phyloP scores from a whole-genome alignment of 1,284 basidiomycete species.

The Cryptococcus amylolentus region DNA sequence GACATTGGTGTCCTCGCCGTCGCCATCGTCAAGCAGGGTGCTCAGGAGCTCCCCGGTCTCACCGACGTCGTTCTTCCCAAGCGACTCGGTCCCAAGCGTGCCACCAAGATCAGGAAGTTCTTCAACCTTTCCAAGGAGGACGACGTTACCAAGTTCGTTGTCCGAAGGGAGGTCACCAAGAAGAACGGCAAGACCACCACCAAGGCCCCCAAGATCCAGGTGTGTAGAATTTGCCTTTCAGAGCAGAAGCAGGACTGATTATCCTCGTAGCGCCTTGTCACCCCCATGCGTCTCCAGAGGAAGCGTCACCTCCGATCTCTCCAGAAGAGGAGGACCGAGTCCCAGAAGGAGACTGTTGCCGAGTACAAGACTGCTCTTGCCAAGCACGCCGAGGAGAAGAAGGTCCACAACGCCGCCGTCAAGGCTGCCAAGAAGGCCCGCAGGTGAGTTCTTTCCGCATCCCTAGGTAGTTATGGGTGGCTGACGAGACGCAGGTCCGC shows the following conservation, averaged over 20 bases:
- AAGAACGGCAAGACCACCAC: slow-evolving; percentile 99
- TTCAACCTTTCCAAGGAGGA: slow-evolving; percentile 99
- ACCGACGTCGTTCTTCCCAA: slow-evolving; percentile 93
- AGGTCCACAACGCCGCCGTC: slow-evolving; percentile 62
- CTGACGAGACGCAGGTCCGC: slow-evolving; percentile 4
- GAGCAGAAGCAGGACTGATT: neutral
- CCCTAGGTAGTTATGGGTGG: neutral
- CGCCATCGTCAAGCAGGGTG: slow-evolving; percentile 96
- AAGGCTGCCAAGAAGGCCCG: slow-evolving; percentile 49
- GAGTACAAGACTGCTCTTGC: slow-evolving; percentile 86
- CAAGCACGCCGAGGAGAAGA: slow-evolving; percentile 92
- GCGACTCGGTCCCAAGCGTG: slow-evolving; percentile 76
- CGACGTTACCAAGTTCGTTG: slow-evolving; percentile 96
- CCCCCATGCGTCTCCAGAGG: slow-evolving; percentile 91
- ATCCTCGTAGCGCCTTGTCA: slow-evolving; percentile 66
- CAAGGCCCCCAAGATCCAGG: slow-evolving; percentile 73
- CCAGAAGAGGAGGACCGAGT: slow-evolving; percentile 82
- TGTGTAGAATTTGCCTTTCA: slow-evolving; percentile 12
- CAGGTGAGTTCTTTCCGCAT: slow-evolving; percentile 12
- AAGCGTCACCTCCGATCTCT: slow-evolving; percentile 88
- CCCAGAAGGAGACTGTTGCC: slow-evolving; percentile 89
- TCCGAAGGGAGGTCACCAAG: slow-evolving; percentile 83
- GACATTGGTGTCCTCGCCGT: slow-evolving; percentile 94
- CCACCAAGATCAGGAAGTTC: slow-evolving; percentile 93
- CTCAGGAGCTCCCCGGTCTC: slow-evolving; percentile 83